Conservation (phyloP, 306 rosid genomes). For the Pueraria montana region DNA sequence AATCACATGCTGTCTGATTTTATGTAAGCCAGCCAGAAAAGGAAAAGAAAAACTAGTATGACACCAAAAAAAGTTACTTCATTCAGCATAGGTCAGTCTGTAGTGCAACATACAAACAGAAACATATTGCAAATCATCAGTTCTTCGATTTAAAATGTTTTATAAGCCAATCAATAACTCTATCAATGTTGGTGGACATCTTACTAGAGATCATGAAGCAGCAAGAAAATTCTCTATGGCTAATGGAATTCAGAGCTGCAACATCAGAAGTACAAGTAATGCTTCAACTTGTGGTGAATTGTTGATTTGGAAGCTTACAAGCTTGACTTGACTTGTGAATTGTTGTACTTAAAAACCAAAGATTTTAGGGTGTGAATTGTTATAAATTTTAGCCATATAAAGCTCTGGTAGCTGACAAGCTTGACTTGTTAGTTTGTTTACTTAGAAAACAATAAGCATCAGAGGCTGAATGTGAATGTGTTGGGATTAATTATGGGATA, state of each 20-base stretch:
- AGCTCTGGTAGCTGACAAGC: constrained; percentile 2
- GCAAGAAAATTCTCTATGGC: constrained; percentile 51
- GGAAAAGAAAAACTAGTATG: constrained; percentile 27
- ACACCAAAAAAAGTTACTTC: constrained; percentile 29
- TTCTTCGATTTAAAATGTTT: constrained; percentile 69
- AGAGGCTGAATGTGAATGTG: too few relatives aligned
- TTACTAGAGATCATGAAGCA: constrained; percentile 71
- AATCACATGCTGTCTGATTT: constrained; percentile 5
- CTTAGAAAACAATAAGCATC: too few relatives aligned
- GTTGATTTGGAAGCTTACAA: constrained; percentile 18
- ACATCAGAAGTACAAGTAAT: constrained; percentile 15
- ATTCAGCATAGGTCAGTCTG: constrained; percentile 39
- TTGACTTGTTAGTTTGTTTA: not conserved
- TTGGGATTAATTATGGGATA: too few relatives aligned
- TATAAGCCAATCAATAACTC: constrained; percentile 63
- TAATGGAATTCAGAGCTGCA: constrained; percentile 65
- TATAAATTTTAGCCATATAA: not conserved
- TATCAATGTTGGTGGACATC: constrained; percentile 68
- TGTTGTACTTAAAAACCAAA: too few relatives aligned
- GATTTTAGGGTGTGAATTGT: too few relatives aligned
- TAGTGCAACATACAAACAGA: constrained; percentile 32
- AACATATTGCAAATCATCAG: constrained; percentile 35
- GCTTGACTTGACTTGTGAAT: constrained; percentile 12
- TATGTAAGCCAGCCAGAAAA: constrained; percentile 25
- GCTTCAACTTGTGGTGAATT: not conserved